Evolutionary conservation across 345 rosid species (phyloP).

Genomic region (Aquilaria sinensis): DNA sequence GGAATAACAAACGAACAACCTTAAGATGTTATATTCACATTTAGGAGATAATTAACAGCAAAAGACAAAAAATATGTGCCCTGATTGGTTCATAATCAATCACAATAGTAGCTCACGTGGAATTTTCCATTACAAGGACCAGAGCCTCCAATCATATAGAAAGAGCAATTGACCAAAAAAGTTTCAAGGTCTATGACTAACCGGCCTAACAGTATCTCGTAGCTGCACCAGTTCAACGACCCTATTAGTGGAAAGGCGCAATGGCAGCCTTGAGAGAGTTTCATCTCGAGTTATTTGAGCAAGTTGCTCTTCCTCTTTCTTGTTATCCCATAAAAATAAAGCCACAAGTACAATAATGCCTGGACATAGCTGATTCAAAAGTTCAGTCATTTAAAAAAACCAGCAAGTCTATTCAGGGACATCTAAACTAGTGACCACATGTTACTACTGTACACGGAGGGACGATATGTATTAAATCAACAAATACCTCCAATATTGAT

Average conservation of each 20-base stretch:
- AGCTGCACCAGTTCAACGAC: conserved; percentile 94
- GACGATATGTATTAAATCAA: not conserved
- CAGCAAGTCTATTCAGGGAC: not conserved
- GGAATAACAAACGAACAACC: not conserved
- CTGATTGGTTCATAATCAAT: not conserved
- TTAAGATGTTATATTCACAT: not conserved
- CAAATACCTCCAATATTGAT: conserved; percentile 80
- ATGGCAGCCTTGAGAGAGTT: conserved; percentile 87
- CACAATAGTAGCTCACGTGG: not conserved
- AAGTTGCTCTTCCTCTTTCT: conserved; percentile 95
- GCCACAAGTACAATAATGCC: conserved; percentile 77
- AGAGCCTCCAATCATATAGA: too few species aligned
- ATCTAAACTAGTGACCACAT: not conserved
- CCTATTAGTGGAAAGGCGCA: conserved; percentile 85
- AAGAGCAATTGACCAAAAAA: conserved; percentile 1
- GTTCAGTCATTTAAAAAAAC: conserved; percentile 46
- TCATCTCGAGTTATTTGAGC: conserved; percentile 83
- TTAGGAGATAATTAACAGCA: not conserved
- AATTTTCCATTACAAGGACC: not conserved
- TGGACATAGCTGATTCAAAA: conserved; percentile 65
- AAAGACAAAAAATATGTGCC: not conserved
- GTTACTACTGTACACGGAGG: not conserved
- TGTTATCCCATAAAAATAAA: conserved; percentile 83
- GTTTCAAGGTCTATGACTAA: conserved; percentile 29
- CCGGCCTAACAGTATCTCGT: conserved; percentile 88